These are phyloP conservation scores for Botrytis cinerea DNA, from an alignment of 2,329 filamentous ascomycete species.

Conservation along the genomic window DNA sequence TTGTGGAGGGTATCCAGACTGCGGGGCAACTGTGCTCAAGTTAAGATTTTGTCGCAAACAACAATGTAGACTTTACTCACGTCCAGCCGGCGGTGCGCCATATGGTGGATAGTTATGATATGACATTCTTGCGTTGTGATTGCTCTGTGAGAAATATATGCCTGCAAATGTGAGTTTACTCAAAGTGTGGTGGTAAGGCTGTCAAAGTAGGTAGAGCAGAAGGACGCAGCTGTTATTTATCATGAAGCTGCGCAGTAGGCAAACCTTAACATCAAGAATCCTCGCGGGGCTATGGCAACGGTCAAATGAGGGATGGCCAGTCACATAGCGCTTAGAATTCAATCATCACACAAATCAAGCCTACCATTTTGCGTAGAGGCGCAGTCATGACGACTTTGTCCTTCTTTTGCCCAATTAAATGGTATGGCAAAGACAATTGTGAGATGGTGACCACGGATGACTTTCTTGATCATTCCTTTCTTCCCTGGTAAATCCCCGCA, in stretches of 20 bases:
- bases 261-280: conserved; percentile 4
- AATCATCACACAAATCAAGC: not conserved
- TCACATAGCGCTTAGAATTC: conserved; percentile 1
- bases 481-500: conserved; percentile 11
- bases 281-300: not conserved
- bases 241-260: not conserved
- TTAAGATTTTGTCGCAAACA: conserved; percentile 26
- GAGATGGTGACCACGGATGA: not conserved
- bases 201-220: conserved; percentile 6
- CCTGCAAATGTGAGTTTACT: not conserved
- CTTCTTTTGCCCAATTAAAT: not conserved
- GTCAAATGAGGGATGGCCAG: conserved; percentile 15
- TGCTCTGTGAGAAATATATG: not conserved
- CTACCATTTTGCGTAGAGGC: conserved; percentile 6
- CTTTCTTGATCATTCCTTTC: not conserved
- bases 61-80: conserved; percentile 25
- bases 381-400: conserved; percentile 5
- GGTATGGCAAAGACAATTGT: not conserved
- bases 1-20: conserved; percentile 23
- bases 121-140: conserved; percentile 9
- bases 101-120: conserved; percentile 26
- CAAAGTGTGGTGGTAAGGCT: not conserved
- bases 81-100: conserved; percentile 28
- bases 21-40: conserved; percentile 26
- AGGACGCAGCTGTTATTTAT: conserved; percentile 3